These are phyloP conservation scores for Punica granatum DNA, from an alignment of 345 rosid genomes.

Conservation along the genomic window DNA sequence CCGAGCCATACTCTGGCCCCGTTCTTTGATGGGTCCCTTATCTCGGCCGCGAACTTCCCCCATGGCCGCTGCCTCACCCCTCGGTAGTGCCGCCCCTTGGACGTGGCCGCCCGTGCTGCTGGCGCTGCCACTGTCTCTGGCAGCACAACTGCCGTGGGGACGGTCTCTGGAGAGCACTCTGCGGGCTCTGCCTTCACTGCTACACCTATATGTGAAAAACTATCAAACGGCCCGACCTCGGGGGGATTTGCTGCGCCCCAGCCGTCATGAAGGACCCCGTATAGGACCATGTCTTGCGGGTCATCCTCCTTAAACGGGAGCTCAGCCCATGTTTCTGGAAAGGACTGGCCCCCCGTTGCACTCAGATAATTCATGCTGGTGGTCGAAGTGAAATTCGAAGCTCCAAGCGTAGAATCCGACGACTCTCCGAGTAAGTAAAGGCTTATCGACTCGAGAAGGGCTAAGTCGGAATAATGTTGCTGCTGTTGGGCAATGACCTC, in stretches of 20 bases:
- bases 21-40: constrained; percentile 18
- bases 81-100: constrained; percentile 16
- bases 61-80: constrained; percentile 27
- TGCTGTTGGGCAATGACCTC: not conserved
- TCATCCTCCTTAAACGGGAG: constrained; percentile 73
- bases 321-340: constrained; percentile 76
- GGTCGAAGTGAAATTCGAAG: not conserved
- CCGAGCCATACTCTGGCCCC: constrained; percentile 28
- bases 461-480: constrained; percentile 7
- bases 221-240: constrained; percentile 1
- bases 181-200: constrained; percentile 32
- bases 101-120: constrained; percentile 18
- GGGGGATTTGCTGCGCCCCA: constrained; percentile 40
- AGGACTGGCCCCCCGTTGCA: constrained; percentile 32
- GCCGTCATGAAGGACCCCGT: constrained; percentile 58
- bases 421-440: constrained; percentile 18
- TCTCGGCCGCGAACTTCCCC: constrained; percentile 31
- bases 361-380: not conserved
- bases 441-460: constrained; percentile 8
- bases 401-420: constrained; percentile 21
- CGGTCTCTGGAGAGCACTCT: not conserved
- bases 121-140: constrained; percentile 3
- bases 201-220: constrained; percentile 6
- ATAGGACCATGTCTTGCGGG: constrained; percentile 81
- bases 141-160: not conserved